phyloP scores from a whole-genome alignment of 1,284 basidiomycete genomes.

The Thecaphora frezii region DNA sequence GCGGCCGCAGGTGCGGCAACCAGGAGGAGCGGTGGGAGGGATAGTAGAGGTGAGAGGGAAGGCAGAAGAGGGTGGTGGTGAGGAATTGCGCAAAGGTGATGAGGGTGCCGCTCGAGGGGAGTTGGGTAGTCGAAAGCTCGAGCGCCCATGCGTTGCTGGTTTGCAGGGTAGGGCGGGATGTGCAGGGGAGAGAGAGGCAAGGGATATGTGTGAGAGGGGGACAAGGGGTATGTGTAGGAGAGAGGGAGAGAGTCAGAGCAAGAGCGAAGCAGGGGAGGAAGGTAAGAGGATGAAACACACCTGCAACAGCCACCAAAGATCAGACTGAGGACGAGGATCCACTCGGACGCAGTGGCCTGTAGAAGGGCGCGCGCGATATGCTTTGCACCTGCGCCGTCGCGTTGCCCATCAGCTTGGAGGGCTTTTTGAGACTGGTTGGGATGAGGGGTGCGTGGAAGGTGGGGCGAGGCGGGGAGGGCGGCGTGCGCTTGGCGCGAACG shows the following conservation, averaged over 20 bases:
- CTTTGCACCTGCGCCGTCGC: background rate
- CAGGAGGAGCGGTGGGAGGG: background rate
- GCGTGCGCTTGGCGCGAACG: background rate
- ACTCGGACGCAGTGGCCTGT: constrained; percentile 26
- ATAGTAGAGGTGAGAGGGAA: constrained; percentile 36
- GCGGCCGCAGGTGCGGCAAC: constrained; percentile 10
- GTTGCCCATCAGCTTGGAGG: constrained; percentile 1
- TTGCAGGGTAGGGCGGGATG: background rate
- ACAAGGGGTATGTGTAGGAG: background rate
- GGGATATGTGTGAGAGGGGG: background rate
- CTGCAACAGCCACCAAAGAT: constrained; percentile 58
- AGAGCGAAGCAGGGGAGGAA: background rate
- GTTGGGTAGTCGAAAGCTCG: constrained; percentile 45
- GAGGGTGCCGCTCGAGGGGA: constrained; percentile 47
- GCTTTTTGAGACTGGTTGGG: background rate
- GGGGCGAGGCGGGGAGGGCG: too few species aligned
- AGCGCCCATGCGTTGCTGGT: constrained; percentile 50
- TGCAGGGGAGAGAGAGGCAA: background rate
- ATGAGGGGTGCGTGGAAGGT: background rate
- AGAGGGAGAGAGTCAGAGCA: too few species aligned
- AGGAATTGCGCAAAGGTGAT: constrained; percentile 55
- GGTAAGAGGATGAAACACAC: background rate
- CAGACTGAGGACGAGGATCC: constrained; percentile 46
- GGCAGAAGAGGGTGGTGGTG: constrained; percentile 38
- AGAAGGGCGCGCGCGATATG: constrained; percentile 7